A percentile compares a stretch with the other conserved stretches of the same genome.
Conservation (phyloP, 2,329 filamentous ascomycete species). For the Metarhizium sp. region DNA sequence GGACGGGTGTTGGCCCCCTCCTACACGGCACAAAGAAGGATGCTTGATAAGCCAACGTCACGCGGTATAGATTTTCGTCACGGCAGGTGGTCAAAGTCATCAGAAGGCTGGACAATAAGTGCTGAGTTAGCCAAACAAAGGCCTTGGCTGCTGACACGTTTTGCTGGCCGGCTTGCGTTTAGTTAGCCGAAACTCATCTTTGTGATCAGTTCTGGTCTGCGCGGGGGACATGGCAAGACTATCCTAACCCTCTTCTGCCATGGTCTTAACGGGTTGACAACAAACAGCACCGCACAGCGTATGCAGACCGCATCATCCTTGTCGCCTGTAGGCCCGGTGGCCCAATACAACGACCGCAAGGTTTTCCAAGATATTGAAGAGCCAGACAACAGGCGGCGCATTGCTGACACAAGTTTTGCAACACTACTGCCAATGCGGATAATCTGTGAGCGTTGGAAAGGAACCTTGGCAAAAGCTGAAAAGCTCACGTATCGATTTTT, state of each 20-base stretch:
- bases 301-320: background rate
- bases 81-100: background rate
- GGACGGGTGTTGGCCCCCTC: too few relatives aligned
- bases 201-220: too few relatives aligned
- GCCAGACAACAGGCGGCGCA: too few relatives aligned
- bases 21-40: background rate
- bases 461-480: background rate
- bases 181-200: too few relatives aligned
- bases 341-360: background rate
- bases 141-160: background rate
- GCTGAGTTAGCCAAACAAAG: background rate
- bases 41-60: background rate
- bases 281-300: background rate
- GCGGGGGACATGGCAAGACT: too few relatives aligned
- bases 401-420: background rate
- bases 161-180: too few relatives aligned
- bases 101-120: background rate
- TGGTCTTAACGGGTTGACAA: too few relatives aligned
- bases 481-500: background rate
- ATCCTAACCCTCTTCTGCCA: too few relatives aligned
- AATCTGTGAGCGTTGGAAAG: background rate
- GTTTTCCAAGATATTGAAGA: background rate
- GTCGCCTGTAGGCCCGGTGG: too few relatives aligned
- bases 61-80: background rate
- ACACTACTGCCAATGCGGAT: background rate